Evolutionary conservation across 106 monocot species (phyloP), one percentile per base, ranked within the genome.

Genomic region (Iris macrosiphon): DNA sequence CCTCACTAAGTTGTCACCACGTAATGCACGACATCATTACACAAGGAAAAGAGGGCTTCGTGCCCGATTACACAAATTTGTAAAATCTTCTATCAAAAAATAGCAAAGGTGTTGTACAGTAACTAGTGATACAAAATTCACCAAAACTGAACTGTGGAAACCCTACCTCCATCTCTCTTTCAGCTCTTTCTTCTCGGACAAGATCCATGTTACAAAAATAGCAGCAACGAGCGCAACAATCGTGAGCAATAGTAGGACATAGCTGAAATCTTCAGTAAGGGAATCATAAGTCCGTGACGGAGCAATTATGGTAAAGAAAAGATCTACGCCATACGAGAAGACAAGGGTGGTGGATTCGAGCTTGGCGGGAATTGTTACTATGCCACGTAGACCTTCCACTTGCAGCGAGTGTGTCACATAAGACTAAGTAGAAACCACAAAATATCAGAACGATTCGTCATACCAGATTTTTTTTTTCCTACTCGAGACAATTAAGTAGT

Each of bases 241-340:
- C 15, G 98, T 99, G 63, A 99, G 42, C 52, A 99, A 75, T 10
- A 99, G 80, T 23, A 99, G 90, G 9, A 80, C 91, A 21, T 91
- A 99, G 71, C 72, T 92, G 63, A 99, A 99, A 47, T 99, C 98
- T 61, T 99, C 98, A 20, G 98, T 99, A 4, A 99, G 83, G 1
- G 98, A 99, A 59, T 99, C 98, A 40, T 91, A 99, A 29, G 86
- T 91, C 49, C 87, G 57, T 29, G 98, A 99, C n/a, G 98, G 91
- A 32, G 98, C 91, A n/a, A 91, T 68, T 42, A 73, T 69, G 11
- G 91, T 91, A 42, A 77, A 99, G 68, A 99, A 99, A 13, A 99
- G 72, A 74, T 99, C 98, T 18, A 99, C 52, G 0, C 98, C 98
- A 13, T 91, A 99, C 30, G 87, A 64, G 71, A 99, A 91, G 41